A percentile compares a stretch with the other conserved stretches of the same genome.
phyloP scores from a whole-genome alignment of 768 basidiomycete species.

The Harrya chromipes region DNA sequence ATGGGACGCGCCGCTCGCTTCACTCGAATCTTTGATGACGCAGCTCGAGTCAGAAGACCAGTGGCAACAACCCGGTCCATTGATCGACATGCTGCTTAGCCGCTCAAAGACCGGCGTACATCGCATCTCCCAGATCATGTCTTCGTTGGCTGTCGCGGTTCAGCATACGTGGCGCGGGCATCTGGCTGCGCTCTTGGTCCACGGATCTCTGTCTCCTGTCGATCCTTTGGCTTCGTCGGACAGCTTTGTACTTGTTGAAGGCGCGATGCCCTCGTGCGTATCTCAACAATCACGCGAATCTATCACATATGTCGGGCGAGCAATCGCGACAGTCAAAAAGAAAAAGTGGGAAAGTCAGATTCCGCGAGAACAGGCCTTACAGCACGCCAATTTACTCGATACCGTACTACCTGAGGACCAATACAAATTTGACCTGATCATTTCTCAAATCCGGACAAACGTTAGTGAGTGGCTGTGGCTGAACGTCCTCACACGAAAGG shows the following conservation, averaged over 20 bases:
- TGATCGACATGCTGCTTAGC: conserved; percentile 75
- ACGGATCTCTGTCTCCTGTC: conserved; percentile 58
- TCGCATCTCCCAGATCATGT: conserved; percentile 68
- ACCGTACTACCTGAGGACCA: conserved; percentile 71
- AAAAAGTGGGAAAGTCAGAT: conserved; percentile 79
- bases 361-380: conserved; percentile 60
- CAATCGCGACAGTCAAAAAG: conserved; percentile 77
- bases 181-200: conserved; percentile 76
- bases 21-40: conserved; percentile 62
- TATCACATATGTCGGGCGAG: conserved; percentile 83
- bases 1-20: conserved; percentile 85
- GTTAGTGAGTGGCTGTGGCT: conserved; percentile 95
- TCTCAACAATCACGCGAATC: conserved; percentile 72
- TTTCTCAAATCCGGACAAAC: conserved; percentile 71
- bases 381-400: conserved; percentile 64
- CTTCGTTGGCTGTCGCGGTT: conserved; percentile 68
- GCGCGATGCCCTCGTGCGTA: conserved; percentile 73
- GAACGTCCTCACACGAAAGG: conserved; percentile 65
- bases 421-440: conserved; percentile 70
- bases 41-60: conserved; percentile 51
- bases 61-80: conserved; percentile 64
- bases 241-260: conserved; percentile 55
- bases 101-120: conserved; percentile 78
- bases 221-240: conserved; percentile 65
- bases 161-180: conserved; percentile 83